Evolutionary conservation across 2,329 filamentous ascomycete genomes (phyloP).

Genomic region (Sporothrix pseudoabietina): DNA sequence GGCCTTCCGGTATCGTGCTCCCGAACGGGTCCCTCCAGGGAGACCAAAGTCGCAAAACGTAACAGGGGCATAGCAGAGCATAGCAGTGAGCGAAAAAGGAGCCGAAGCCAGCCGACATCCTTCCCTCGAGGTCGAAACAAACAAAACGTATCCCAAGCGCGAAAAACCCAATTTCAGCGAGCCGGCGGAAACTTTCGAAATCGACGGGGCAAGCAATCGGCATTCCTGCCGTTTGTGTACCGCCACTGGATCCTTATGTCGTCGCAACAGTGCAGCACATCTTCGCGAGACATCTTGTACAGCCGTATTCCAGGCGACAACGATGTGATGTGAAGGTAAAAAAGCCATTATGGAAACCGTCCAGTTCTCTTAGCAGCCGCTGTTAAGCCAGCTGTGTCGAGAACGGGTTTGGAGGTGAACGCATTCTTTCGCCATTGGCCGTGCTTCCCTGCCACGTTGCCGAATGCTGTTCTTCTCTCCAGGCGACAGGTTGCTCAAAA

Average conservation of each 20-base stretch:
- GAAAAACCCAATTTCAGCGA: not conserved
- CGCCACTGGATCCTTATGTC: conserved; percentile 24
- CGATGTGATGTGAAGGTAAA: not conserved
- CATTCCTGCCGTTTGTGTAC: conserved; percentile 4
- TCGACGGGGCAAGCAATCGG: not conserved
- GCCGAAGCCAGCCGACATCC: conserved; percentile 15
- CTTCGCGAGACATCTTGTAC: not conserved
- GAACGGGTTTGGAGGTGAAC: not conserved
- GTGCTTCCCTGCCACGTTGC: conserved; percentile 21
- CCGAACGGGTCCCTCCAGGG: conserved; percentile 4
- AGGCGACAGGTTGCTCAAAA: conserved; percentile 25
- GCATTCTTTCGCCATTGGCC: not conserved
- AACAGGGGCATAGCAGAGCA: conserved; percentile 42
- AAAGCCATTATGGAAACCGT: not conserved
- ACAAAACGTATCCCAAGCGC: not conserved
- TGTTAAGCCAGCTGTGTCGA: conserved; percentile 29
- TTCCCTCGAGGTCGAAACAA: not conserved
- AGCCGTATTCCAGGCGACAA: conserved; percentile 20
- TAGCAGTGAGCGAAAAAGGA: conserved; percentile 41
- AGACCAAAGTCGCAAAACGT: not conserved
- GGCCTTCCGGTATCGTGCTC: conserved; percentile 17
- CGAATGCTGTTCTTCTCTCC: conserved; percentile 3
- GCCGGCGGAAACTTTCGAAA: not conserved
- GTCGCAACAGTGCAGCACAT: conserved; percentile 22
- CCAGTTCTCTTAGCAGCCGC: conserved; percentile 12